Evolutionary conservation across 257 asterid species (phyloP), one percentile per base, ranked within the genome.

Genomic region (Mitragyna speciosa): DNA sequence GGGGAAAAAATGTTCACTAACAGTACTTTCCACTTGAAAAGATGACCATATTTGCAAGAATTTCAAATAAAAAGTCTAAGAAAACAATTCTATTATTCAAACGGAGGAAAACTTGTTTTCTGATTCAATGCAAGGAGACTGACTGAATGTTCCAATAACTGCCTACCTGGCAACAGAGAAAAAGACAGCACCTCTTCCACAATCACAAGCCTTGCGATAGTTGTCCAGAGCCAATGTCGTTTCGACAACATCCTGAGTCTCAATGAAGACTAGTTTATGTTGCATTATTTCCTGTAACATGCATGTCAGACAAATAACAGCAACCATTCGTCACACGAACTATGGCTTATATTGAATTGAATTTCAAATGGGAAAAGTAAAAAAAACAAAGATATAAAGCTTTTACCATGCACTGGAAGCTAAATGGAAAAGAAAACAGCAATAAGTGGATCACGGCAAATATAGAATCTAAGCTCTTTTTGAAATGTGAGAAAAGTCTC

Each of bases 181-280:
- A 81, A 96, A 96, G 72, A 96, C 98, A 22, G 99, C 99, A 70
- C 99, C 99, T 87, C 99, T 90, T 73, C 99, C 99, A 88, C 97
- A 89, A 89, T 96, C 98, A 85, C 99, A 96, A 81, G 99, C 99
- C 85, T 90, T 87, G 71, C 99, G 97, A 85, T 92, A 96, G 81
- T 96, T 96, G 85, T 96, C 99, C 79, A 96, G 83, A 17, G 99
- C 99, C 84, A 96, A 87, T 45, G 99, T 96, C 82, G 99, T 96
- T 86, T 96, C 99, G 82, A 96, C 98, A 63, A 96, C 98, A 85
- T 96, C 99, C 79, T 96, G 98, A 36, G 99, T 96, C 91, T 96
- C 99, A 78, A 96, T 94, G 89, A 96, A 96, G 51, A 96, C 97
- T 74, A 96, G 95, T 88, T 96, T 96, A 85, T 92, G 97, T 81